Evolutionary conservation across 2,329 filamentous ascomycete species (phyloP), one percentile per base, ranked within the genome.

Genomic region (Leptoxyphium fumago): DNA sequence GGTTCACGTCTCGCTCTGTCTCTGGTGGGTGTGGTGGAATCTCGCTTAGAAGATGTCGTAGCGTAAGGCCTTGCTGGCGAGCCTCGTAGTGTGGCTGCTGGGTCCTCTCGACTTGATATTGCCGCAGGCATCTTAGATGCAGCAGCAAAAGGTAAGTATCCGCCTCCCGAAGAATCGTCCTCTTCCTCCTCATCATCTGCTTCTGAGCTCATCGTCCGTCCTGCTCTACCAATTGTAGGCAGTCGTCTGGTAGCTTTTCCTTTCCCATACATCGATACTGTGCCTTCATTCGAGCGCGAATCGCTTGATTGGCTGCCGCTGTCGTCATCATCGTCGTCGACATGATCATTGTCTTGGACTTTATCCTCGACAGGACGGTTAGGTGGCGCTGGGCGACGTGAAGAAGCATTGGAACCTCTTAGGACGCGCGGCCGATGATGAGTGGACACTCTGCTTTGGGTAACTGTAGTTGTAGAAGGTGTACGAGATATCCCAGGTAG

Each of bases 151-250:
- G 68, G 67, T 1, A 70, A 52, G 40, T 59, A 64, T 5, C 58
- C 58, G 18, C 52, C 55, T 10, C 57, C 58, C 10, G 72, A 71
- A 10, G 69, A 71, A 6, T 75, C 76, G 2, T 75, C 72, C n/a
- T 75, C 74, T 15, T 67, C 54, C 63, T 72, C 45, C 61, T 61
- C 36, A 65, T 67, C 42, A 65, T 65, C 17, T 64, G 56, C 10
- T 38, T 61, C 61, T 9, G 52, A 52, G 21, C 44, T 54, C 45
- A 48, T 29, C 39, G 47, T 52, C 41, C 39, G 53, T 58, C 45
- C 64, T 36, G 32, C 32, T 36, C 32, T 13, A 15, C 32, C 32
- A 36, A 36, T 3, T 15, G 32, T 36, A 36, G 32, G 32, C 9
- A 9, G 32, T 15, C 32, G 32, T 13, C 32, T 13, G 5, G 15